These are phyloP conservation scores for Haematococcus sp. DNA, from an alignment of 139 green algal species.

Conservation along the genomic window DNA sequence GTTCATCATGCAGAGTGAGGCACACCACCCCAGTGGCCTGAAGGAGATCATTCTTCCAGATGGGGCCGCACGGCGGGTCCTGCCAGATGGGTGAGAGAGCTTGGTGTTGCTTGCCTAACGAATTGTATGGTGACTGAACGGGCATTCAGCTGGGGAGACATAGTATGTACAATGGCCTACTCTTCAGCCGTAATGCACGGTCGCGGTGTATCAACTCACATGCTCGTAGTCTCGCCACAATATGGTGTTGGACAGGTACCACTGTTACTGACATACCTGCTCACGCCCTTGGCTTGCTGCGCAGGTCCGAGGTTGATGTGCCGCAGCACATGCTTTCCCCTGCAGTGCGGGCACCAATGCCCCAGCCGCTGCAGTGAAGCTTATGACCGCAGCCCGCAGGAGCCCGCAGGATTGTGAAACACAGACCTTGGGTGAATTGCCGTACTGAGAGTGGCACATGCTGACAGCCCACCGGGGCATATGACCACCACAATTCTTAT, in stretches of 20 bases:
- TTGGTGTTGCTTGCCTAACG: neutral
- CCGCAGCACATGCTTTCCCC: constrained; percentile 13
- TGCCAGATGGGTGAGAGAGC: constrained; percentile 15
- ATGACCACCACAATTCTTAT: no score
- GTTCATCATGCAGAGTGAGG: constrained; percentile 67
- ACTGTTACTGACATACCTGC: neutral
- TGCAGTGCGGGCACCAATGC: constrained; percentile 16
- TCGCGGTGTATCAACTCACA: neutral
- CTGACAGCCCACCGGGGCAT: no score
- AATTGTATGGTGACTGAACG: neutral
- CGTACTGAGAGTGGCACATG: no score
- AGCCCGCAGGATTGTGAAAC: no score
- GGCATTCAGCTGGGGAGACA: neutral
- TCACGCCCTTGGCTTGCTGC: neutral
- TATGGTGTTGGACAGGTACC: neutral
- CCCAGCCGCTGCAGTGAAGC: neutral
- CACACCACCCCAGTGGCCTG: constrained; percentile 60
- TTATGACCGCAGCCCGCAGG: no score
- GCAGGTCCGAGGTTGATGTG: constrained; percentile 25
- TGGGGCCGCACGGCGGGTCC: constrained; percentile 30
- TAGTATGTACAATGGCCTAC: neutral
- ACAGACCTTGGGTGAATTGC: no score
- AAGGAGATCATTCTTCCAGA: constrained; percentile 80
- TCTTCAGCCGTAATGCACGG: neutral
- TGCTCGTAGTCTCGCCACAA: neutral